Base-by-base conservation (phyloP, 2,329 filamentous ascomycete genomes). In the Diaporthe aspalathi region DNA sequence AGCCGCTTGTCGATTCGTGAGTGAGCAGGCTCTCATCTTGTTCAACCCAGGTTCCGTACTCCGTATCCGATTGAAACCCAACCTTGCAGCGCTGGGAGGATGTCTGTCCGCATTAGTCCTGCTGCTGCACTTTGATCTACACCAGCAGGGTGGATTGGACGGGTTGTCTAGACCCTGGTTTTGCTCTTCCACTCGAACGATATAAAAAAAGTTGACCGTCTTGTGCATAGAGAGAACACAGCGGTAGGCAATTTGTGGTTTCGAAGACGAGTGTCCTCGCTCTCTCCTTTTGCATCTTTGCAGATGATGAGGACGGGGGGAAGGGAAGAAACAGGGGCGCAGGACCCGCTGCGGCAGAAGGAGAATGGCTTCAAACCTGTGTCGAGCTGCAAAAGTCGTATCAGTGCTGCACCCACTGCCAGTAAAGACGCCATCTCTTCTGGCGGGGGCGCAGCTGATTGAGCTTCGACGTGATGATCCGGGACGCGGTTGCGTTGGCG, bases 51-150 rank as follows among this genome's bases (percentile, higher is more conserved):
- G 9, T 24, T 43, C 5, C 40, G 5, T 9, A 14, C 52, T 5
- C 52, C 29, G 12, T 47, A 20, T 16, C 53, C 32, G 9, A 35
- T 35, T 35, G 32, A 45, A 29, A 29, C 11, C 35, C 40, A 1
- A 14, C 12, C 20, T 22, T 17, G 60, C 12, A 22, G 24, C 22
- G 43, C 1, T 38, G 73, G 70, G 45, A n/a, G 65, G 40, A 85
- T 89, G 86, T 90, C 78, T 86, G 87, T 87, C 88, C 86, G 84
- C 85, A 85, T 85, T 90, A 90, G 88, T 90, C 88, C 88, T 84
- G 85, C 83, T 84, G 82, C 81, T 87, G 86, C 86, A 89, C 84
- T 81, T 75, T 71, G 75, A 72, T 87, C 84, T 83, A 86, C 87
- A 84, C 82, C 83, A 86, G 82, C 88, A 88, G 88, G 88, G 88